Base-by-base conservation (phyloP, 2,329 filamentous ascomycete genomes). In the Ophiosphaerella narmari region DNA sequence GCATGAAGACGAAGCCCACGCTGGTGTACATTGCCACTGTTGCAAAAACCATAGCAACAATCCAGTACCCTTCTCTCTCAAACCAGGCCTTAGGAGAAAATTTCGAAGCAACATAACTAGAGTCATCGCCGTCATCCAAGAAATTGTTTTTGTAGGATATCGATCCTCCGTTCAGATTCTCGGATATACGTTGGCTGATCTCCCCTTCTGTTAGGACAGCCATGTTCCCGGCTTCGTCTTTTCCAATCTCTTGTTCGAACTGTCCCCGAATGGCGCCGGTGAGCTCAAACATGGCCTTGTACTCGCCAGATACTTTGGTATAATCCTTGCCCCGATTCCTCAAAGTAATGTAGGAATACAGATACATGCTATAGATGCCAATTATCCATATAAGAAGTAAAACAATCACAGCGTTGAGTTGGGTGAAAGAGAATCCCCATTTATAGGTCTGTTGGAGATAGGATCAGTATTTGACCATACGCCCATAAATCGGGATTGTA, bases 391-490 rank as follows among this genome's bases (percentile, higher is more conserved):
- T 12, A 0, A 62, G 4, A 5, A 59, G 39, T 8, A 60, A 11
- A 2, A 60, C 12, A 7, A 56, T 14, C 43, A 57, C 53, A 21
- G 56, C 33, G 48, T 54, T 55, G 0, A 65, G 46, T 24, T 66
- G 58, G 3, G 63, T 44, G 36, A 56, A 65, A 0, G 63, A 63
- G 40, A 66, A 67, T 0, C 63, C 64, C 62, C 64, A 67, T 34
- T 57, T 47, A 31, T 65, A 67, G 2, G 38, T 53, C 54, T 55
- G n/a, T 5, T 2, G 7, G 29, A n/a, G 35, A 46, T 35, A 52
- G 40, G 49, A 41, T 54, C 35, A 50, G 43, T 4, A 26, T 24
- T 33, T 43, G 18, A 4, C 18, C 18, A 4, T 21, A 21, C 4
- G 18, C 18, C 18, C 18, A 21, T 21, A 21, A 21, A 21, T 21